Base-by-base conservation (phyloP, 2,329 filamentous ascomycete species). In the Fusarium ramigenum region DNA sequence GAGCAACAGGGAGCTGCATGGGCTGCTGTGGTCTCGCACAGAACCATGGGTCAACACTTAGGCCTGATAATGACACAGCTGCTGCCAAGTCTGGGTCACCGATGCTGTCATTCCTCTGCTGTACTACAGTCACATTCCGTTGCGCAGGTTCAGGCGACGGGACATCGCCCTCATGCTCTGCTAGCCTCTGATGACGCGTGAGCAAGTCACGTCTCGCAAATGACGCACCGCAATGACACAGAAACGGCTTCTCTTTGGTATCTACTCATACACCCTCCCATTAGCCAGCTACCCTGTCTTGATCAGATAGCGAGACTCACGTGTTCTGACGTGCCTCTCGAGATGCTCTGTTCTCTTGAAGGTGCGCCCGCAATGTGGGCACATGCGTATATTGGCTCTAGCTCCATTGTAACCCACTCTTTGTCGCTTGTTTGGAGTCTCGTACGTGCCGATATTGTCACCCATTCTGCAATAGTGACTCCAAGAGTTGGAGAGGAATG, bases 301-400 rank as follows among this genome's bases (percentile, higher is more conserved):
- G 11, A 19, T 7, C 11, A 19, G 25, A 32, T 4, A 50, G 18
- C 25, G 28, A 30, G 25, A 68, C 84, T 80, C 75, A 86, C 84
- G 84, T 54, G 83, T 86, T 68, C 84, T 80, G 52, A 85, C 80
- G 77, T 86, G 84, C 63, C 84, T 82, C 69, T 85, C 84, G 63
- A 85, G 72, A 75, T 86, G 84, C 75, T 86, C 84, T 44, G 84
- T 84, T 28, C 84, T 81, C 75, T 85, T 85, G 79, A 86, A 86
- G 52, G 77, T 80, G 50, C 84, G 78, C 54, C 80, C 82, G 67
- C 84, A 86, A 72, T 85, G 83, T 56, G 82, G 78, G 60, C 84
- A 86, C 34, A 78, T 74, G 40, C 78, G 80, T 59, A 65, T 63
- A 64, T 66, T 69, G 54, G 57, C 69, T 50, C 69, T 44, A 50